Evolutionary conservation across 768 basidiomycete genomes (phyloP).

Genomic region (Punctularia strigosozonata): DNA sequence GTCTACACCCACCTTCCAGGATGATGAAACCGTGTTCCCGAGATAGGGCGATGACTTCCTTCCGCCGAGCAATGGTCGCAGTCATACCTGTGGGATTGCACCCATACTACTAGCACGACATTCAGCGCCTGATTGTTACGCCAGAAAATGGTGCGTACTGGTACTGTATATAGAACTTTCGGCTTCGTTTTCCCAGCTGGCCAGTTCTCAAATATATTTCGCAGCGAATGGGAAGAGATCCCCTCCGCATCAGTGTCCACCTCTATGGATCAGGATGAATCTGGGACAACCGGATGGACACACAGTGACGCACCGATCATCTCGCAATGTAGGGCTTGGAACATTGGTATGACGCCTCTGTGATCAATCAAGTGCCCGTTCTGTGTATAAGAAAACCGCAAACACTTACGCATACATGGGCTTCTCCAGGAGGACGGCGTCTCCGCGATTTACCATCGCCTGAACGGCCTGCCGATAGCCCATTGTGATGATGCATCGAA

Average conservation of each 20-base stretch:
- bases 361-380: not conserved
- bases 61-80: conserved; percentile 52
- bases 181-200: conserved; percentile 60
- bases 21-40: conserved; percentile 69
- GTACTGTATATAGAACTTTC: conserved; percentile 72
- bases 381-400: conserved; percentile 1
- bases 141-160: conserved; percentile 24
- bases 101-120: conserved; percentile 41
- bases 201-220: conserved; percentile 63
- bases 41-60: conserved; percentile 61
- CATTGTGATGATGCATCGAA: conserved; percentile 30
- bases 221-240: conserved; percentile 46
- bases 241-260: conserved; percentile 69
- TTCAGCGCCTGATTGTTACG: conserved; percentile 2
- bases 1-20: conserved; percentile 57
- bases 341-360: conserved; percentile 59
- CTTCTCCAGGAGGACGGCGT: conserved; percentile 71
- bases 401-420: conserved; percentile 61
- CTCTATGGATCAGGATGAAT: conserved; percentile 31
- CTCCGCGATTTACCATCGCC: conserved; percentile 66
- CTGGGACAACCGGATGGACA: not conserved
- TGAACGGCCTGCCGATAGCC: conserved; percentile 42
- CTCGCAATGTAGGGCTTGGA: conserved; percentile 42
- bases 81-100: conserved; percentile 84
- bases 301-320: conserved; percentile 35